phyloP scores from a whole-genome alignment of 352 stramenopile genomes.

The Globisporangium iwayamae region DNA sequence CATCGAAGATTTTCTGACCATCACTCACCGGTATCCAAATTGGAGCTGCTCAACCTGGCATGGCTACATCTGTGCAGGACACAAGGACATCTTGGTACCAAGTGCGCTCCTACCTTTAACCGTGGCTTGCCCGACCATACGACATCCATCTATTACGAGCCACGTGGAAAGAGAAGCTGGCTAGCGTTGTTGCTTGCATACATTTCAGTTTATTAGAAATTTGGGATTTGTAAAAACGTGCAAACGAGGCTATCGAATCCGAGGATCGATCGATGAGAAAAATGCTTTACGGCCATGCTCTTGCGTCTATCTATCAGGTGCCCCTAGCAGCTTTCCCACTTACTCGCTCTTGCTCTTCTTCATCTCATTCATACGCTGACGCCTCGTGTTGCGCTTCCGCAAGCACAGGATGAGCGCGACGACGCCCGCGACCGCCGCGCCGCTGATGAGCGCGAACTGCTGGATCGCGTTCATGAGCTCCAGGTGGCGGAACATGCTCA shows the following conservation, averaged over 20 bases:
- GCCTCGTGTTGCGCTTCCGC: constrained; percentile 28
- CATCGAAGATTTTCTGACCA: too few relatives aligned
- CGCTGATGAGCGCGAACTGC: constrained; percentile 51
- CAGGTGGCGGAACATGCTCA: constrained; percentile 76
- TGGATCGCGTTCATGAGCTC: constrained; percentile 65
- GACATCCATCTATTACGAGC: too few relatives aligned
- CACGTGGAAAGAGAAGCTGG: too few relatives aligned
- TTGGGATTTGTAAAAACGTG: not conserved
- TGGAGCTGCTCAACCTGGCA: not conserved
- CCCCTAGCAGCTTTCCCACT: not conserved
- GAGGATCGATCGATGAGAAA: not conserved
- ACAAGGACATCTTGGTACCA: too few relatives aligned
- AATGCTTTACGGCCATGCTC: not conserved
- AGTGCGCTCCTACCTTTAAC: too few relatives aligned
- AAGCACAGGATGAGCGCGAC: constrained; percentile 41
- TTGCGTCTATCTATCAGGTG: constrained; percentile 3
- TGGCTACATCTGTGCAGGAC: not conserved
- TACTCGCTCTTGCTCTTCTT: constrained; percentile 7
- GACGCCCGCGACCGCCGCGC: constrained; percentile 37
- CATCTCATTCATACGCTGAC: constrained; percentile 22
- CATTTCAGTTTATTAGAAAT: not conserved
- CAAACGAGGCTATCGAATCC: not conserved
- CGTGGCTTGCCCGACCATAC: too few relatives aligned
- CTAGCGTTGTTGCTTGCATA: not conserved
- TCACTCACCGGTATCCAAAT: not conserved